Conservation (phyloP, 2,329 filamentous ascomycete genomes). For the Sclerotinia subarctica region DNA sequence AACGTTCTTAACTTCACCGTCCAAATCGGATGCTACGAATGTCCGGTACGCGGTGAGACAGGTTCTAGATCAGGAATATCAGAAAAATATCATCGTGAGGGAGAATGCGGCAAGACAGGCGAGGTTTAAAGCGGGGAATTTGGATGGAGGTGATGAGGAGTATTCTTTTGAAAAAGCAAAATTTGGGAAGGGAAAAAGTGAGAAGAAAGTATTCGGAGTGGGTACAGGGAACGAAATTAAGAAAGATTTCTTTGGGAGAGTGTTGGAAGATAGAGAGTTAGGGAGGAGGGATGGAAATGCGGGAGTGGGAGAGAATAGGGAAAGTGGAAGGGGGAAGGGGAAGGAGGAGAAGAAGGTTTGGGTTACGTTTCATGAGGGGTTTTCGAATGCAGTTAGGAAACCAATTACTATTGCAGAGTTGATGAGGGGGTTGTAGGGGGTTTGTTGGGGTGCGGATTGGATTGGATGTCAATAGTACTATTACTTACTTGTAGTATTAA, state of each 20-base stretch:
- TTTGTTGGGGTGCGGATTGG: background rate
- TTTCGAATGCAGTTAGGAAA: slow-evolving; percentile 89
- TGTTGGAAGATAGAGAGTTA: slow-evolving; percentile 51
- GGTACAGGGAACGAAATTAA: slow-evolving; percentile 48
- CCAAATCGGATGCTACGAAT: slow-evolving; percentile 57
- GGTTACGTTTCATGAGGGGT: slow-evolving; percentile 86
- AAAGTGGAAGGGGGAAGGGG: slow-evolving; percentile 38
- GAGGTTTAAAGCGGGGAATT: slow-evolving; percentile 55
- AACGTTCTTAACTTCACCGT: slow-evolving; percentile 66
- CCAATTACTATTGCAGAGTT: slow-evolving; percentile 79
- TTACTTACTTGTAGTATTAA: background rate
- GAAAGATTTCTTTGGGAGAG: slow-evolving; percentile 81
- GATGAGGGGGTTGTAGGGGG: slow-evolving; percentile 58
- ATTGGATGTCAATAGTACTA: too few species aligned
- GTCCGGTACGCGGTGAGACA: slow-evolving; percentile 91
- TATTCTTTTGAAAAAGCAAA: background rate
- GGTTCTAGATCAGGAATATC: slow-evolving; percentile 87
- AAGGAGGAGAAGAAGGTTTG: slow-evolving; percentile 63
- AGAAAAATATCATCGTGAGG: slow-evolving; percentile 65
- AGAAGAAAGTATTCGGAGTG: background rate
- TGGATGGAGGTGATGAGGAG: slow-evolving; percentile 31
- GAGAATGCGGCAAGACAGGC: slow-evolving; percentile 65
- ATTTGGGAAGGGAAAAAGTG: slow-evolving; percentile 4
- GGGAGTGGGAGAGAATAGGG: slow-evolving; percentile 61
- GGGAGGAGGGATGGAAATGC: slow-evolving; percentile 44